A percentile compares a stretch with the other conserved stretches of the same genome.
Conservation (phyloP, 2,329 filamentous ascomycete species). For the Tolypocladium guangdongense region DNA sequence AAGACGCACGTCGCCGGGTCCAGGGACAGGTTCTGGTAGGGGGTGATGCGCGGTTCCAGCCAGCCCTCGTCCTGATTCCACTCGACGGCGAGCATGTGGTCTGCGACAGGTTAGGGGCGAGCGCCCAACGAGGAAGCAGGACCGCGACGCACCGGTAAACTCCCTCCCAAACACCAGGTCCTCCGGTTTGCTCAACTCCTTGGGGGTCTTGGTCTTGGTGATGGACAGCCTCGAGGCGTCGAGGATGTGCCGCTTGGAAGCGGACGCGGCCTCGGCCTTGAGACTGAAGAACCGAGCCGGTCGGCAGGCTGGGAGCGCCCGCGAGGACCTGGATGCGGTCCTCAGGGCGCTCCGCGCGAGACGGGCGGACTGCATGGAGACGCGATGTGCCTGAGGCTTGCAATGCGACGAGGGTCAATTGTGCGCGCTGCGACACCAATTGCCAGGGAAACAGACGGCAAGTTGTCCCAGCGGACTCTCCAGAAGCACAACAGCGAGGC, state of each 20-base stretch:
- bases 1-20: conserved; percentile 95
- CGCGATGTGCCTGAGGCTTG: background rate
- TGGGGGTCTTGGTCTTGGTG: conserved; percentile 65
- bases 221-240: conserved; percentile 69
- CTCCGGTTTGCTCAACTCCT: conserved; percentile 60
- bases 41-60: conserved; percentile 71
- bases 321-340: conserved; percentile 22
- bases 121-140: background rate
- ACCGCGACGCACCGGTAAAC: conserved; percentile 60
- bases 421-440: background rate
- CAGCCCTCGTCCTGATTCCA: conserved; percentile 83
- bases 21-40: conserved; percentile 94
- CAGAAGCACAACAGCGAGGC: background rate
- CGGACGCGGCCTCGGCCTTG: conserved; percentile 36
- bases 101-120: conserved; percentile 30
- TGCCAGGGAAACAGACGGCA: background rate
- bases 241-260: conserved; percentile 51
- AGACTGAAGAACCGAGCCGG: conserved; percentile 37
- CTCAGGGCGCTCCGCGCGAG: conserved; percentile 21
- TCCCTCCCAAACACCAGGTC: conserved; percentile 81
- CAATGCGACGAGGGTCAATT: background rate
- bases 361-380: conserved; percentile 19
- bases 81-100: conserved; percentile 94
- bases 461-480: background rate
- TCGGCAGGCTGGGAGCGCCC: conserved; percentile 20